Evolutionary conservation across 805 yeast species (phyloP).

Genomic region (Candida sonorensis): DNA sequence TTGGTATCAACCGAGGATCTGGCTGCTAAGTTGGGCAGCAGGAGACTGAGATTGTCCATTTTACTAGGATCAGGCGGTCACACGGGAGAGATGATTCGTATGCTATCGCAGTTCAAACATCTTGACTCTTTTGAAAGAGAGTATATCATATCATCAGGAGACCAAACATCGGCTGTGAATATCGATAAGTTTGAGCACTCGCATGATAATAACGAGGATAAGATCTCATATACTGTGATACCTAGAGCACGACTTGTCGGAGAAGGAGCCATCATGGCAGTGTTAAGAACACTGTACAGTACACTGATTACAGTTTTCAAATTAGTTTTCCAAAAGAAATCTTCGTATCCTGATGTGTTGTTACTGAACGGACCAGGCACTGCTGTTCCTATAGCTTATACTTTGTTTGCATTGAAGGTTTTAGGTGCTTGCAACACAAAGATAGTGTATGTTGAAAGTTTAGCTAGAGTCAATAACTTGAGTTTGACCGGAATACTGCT

Average conservation of each 20-base stretch:
- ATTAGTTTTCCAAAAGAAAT: slow-evolving; percentile 4
- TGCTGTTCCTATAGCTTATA: slow-evolving; percentile 59
- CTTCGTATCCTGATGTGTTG: slow-evolving; percentile 24
- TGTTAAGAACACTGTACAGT: slow-evolving; percentile 28
- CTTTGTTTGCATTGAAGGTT: slow-evolving; percentile 44
- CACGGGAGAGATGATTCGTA: slow-evolving; percentile 89
- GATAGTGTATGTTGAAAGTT: slow-evolving; percentile 76
- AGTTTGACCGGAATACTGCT: slow-evolving; percentile 74
- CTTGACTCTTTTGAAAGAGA: slow-evolving; percentile 17
- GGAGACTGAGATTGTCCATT: slow-evolving; percentile 35
- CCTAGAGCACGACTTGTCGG: slow-evolving; percentile 34
- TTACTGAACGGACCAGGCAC: slow-evolving; percentile 79
- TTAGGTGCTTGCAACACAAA: slow-evolving; percentile 41
- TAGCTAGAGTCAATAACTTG: slow-evolving; percentile 71
- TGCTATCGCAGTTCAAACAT: slow-evolving; percentile 37
- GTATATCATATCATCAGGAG: slow-evolving; percentile 37
- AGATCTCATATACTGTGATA: slow-evolving; percentile 18
- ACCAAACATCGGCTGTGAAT: slow-evolving; percentile 37
- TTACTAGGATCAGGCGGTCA: slow-evolving; percentile 96
- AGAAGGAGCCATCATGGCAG: slow-evolving; percentile 26
- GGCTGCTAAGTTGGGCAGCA: too few relatives aligned
- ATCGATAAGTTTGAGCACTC: slow-evolving; percentile 34
- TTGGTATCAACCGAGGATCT: too few relatives aligned
- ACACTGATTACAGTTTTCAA: slow-evolving; percentile 16
- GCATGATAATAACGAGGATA: slow-evolving; percentile 10